Evolutionary conservation across 768 basidiomycete species (phyloP), one percentile per base, ranked within the genome.

Genomic region (Suillus brevipes): DNA sequence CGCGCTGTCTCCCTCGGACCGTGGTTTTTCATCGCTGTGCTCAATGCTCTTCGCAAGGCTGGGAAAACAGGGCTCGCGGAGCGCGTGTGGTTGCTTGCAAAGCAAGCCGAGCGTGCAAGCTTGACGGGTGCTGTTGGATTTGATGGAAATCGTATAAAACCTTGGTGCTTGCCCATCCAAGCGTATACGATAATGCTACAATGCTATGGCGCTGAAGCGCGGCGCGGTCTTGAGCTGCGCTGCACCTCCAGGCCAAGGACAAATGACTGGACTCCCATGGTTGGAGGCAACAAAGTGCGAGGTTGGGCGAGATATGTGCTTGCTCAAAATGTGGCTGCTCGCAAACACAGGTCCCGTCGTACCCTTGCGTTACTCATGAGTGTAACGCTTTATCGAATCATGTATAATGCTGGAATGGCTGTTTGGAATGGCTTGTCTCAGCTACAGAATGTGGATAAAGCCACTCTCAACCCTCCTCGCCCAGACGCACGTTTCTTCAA

Each of bases 141-240:
- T 10, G 66, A 72, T 18, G 69, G 69, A 20, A 66, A 75, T 28
- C 53, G 66, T 25, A 63, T 60, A 36, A 63, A 77, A 53, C 86
- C 89, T 0, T 95, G 92, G 92, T 80, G 80, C 61, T 75, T 94
- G 23, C 85, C 87, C 9, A 76, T 87, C 3, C 80, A 87, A 10
- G 86, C 89, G 1, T 94, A 91, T 72, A 93, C 90, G 2, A 77
- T 84, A 58, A 91, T 93, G 87, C 72, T 94, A 63, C 81, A 86
- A 56, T 78, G 84, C 38, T 92, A 90, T 66, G 82, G 78, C 1
- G 69, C 72, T 4, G 82, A 85, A 71, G 81, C 80, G n/a, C 73
- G 71, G 52, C 73, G 72, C 67, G 75, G 65, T 56, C 64, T 68
- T 52, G 55, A 66, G 68, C 53, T 67, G 52, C 65, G 66, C 16